Evolutionary conservation across 129 eudicot genomes (phyloP).

Genomic region (Centrapalus pauciflorus): DNA sequence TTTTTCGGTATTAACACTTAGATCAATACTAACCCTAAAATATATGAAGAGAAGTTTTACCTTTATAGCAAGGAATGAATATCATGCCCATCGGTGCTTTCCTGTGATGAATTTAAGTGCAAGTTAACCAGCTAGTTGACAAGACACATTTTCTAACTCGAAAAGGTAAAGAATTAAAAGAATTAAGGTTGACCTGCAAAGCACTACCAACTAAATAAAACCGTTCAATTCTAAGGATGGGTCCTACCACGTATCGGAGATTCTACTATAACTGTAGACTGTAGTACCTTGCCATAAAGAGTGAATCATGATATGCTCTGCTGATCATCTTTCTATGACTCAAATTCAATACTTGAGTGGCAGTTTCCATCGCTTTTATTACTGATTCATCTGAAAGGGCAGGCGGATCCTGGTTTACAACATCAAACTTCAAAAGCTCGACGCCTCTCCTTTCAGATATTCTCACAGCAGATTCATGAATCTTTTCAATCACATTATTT

Average conservation of each 20-base stretch:
- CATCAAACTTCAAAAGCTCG: conserved; percentile 60
- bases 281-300: conserved; percentile 91
- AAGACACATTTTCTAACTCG: too few species aligned
- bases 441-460: conserved; percentile 71
- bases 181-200: too few species aligned
- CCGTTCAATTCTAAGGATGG: too few species aligned
- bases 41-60: conserved; percentile 29
- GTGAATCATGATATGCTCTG: conserved; percentile 96
- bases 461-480: conserved; percentile 52
- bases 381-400: conserved; percentile 67
- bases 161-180: too few species aligned
- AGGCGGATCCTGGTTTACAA: conserved; percentile 96
- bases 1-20: too few species aligned
- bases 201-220: too few species aligned
- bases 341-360: conserved; percentile 60
- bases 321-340: conserved; percentile 81
- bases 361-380: conserved; percentile 65
- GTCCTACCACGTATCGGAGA: too few species aligned
- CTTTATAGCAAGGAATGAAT: conserved; percentile 93
- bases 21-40: too few species aligned
- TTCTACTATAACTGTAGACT: neutral
- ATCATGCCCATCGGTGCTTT: conserved; percentile 97
- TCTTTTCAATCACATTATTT: conserved; percentile 66
- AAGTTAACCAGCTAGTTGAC: neutral
- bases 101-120: conserved; percentile 39